These are phyloP conservation scores for Rhododendron griersonianum DNA, from an alignment of 148 eudicot species.

Conservation along the genomic window DNA sequence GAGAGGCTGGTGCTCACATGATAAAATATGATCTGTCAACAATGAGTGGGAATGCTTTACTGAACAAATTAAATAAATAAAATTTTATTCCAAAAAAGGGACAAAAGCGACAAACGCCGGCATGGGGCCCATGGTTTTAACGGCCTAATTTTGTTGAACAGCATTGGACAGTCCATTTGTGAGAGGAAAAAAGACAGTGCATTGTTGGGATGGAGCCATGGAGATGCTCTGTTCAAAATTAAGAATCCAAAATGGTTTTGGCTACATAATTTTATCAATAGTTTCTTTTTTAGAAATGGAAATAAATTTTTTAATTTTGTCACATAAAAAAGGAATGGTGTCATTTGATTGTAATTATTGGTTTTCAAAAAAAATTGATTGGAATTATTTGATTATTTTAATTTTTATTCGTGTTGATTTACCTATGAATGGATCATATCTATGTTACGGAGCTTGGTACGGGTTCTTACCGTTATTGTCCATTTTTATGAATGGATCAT, in stretches of 20 bases:
- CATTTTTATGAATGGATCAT: too few relatives aligned
- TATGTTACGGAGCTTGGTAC: too few relatives aligned
- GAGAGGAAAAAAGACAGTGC: too few relatives aligned
- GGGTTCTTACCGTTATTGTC: too few relatives aligned
- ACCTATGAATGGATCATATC: too few relatives aligned
- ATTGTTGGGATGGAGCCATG: too few relatives aligned
- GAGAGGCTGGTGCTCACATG: constrained; percentile 21
- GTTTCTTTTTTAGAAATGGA: not conserved
- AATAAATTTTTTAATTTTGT: too few relatives aligned
- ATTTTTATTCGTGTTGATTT: not conserved
- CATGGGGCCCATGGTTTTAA: constrained; percentile 25
- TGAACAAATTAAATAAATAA: not conserved
- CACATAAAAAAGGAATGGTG: not conserved
- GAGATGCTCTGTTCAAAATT: not conserved
- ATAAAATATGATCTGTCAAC: constrained; percentile 30
- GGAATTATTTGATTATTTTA: not conserved
- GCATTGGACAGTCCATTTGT: constrained; percentile 19
- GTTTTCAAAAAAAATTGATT: not conserved
- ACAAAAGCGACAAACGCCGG: constrained; percentile 35
- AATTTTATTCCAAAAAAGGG: not conserved
- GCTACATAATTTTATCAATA: not conserved
- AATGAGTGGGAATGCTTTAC: constrained; percentile 15
- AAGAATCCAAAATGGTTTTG: not conserved
- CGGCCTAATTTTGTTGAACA: constrained; percentile 22
- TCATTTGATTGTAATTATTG: not conserved